Percentiles rank a stretch among this genome's conserved stretches.
Evolutionary conservation across 768 basidiomycete species (phyloP).

Genomic region (Leucocoprinus sp.): DNA sequence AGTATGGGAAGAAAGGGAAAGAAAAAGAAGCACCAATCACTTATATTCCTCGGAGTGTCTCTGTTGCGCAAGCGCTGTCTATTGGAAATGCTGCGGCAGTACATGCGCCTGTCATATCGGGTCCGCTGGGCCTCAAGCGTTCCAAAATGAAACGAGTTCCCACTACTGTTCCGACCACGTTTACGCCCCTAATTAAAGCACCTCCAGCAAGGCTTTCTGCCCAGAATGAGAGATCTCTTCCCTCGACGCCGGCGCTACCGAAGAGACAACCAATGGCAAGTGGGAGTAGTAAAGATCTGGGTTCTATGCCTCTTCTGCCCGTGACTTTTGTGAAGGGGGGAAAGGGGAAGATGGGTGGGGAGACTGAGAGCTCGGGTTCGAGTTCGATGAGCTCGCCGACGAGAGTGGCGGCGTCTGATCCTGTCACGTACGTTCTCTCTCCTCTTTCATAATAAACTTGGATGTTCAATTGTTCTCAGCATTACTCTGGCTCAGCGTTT

Average conservation of each 20-base stretch:
- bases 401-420: conserved; percentile 5
- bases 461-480: conserved; percentile 26
- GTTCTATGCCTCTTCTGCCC: background rate
- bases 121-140: conserved; percentile 16
- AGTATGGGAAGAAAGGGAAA: conserved; percentile 59
- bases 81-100: conserved; percentile 13
- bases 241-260: conserved; percentile 9
- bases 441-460: background rate
- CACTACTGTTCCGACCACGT: background rate
- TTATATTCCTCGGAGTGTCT: conserved; percentile 24
- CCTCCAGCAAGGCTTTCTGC: background rate
- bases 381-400: conserved; percentile 1
- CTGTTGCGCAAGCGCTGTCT: conserved; percentile 28
- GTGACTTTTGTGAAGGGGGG: conserved; percentile 1
- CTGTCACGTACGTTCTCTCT: conserved; percentile 38
- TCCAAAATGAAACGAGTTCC: conserved; percentile 9
- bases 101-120: conserved; percentile 17
- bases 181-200: background rate
- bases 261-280: conserved; percentile 12
- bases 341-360: background rate
- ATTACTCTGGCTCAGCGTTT: conserved; percentile 73
- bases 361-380: background rate
- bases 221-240: conserved; percentile 5
- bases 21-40: conserved; percentile 34
- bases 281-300: background rate